These are phyloP conservation scores for Colletotrichum sp. DNA, from an alignment of 2,329 filamentous ascomycete species.

Conservation along the genomic window DNA sequence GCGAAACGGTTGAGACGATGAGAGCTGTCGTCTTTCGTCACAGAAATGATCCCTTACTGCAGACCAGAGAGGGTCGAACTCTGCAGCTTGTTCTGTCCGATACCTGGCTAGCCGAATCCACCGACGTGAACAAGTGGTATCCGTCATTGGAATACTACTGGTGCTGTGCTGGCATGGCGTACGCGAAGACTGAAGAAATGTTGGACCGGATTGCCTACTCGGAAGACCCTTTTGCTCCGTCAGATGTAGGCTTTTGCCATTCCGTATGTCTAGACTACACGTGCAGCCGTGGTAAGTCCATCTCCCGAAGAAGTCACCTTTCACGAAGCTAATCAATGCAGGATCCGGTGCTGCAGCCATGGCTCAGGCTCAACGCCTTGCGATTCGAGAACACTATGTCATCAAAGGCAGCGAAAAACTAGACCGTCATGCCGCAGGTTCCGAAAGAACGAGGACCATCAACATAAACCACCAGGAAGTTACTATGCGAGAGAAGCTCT, in stretches of 20 bases:
- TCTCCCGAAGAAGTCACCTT: neutral
- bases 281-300: neutral
- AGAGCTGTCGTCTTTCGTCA: neutral
- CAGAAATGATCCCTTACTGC: neutral
- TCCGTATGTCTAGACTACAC: neutral
- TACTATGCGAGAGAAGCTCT: slow-evolving; percentile 5
- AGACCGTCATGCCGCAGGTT: neutral
- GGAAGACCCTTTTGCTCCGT: slow-evolving; percentile 7
- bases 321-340: neutral
- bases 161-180: neutral
- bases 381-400: slow-evolving; percentile 4
- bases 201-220: slow-evolving; percentile 5
- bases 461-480: slow-evolving; percentile 9
- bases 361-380: neutral
- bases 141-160: neutral
- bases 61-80: neutral
- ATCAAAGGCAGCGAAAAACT: neutral
- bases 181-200: slow-evolving; percentile 6
- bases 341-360: neutral
- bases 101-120: neutral
- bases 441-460: neutral
- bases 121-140: neutral
- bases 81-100: neutral
- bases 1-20: neutral
- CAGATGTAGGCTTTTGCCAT: neutral